phyloP scores from a whole-genome alignment of 768 basidiomycete genomes.

The Piloderma croceum region DNA sequence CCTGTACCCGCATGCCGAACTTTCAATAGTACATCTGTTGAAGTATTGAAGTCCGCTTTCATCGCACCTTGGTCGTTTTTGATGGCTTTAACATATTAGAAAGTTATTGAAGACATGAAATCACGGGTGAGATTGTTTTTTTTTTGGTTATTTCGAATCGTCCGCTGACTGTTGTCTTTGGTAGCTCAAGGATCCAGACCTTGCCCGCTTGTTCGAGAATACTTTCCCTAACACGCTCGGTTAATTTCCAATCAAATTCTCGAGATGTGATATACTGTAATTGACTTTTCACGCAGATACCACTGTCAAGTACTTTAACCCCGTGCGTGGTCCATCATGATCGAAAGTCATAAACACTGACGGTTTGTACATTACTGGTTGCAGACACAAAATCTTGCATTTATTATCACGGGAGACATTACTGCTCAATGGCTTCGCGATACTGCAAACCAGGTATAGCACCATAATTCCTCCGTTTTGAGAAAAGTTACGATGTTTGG shows the following conservation, averaged over 20 bases:
- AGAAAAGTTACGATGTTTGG: slow-evolving; percentile 6
- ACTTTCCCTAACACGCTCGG: slow-evolving; percentile 80
- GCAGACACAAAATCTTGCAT: slow-evolving; percentile 64
- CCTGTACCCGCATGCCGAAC: slow-evolving; percentile 66
- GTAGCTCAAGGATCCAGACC: slow-evolving; percentile 75
- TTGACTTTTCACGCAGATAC: slow-evolving; percentile 44
- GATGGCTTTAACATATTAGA: slow-evolving; percentile 30
- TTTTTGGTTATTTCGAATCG: too few relatives aligned
- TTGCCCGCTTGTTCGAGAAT: slow-evolving; percentile 76
- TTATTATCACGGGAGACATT: slow-evolving; percentile 73
- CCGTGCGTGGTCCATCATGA: slow-evolving; percentile 30
- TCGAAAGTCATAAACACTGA: slow-evolving; percentile 2
- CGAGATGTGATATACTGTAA: not conserved
- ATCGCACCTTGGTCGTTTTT: not conserved
- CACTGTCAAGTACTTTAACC: slow-evolving; percentile 69
- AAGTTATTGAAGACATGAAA: slow-evolving; percentile 73
- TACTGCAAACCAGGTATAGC: slow-evolving; percentile 65
- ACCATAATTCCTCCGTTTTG: too few relatives aligned
- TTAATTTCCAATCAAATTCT: slow-evolving; percentile 21
- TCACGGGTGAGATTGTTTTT: too few relatives aligned
- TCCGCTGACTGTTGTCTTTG: too few relatives aligned
- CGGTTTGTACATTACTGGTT: slow-evolving; percentile 5
- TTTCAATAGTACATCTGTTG: slow-evolving; percentile 70
- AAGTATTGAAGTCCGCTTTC: slow-evolving; percentile 36
- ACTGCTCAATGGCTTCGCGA: slow-evolving; percentile 77